Percentiles rank a stretch among this genome's conserved stretches.
phyloP scores from a whole-genome alignment of 352 stramenopile genomes.

The Globisporangium barbulae region DNA sequence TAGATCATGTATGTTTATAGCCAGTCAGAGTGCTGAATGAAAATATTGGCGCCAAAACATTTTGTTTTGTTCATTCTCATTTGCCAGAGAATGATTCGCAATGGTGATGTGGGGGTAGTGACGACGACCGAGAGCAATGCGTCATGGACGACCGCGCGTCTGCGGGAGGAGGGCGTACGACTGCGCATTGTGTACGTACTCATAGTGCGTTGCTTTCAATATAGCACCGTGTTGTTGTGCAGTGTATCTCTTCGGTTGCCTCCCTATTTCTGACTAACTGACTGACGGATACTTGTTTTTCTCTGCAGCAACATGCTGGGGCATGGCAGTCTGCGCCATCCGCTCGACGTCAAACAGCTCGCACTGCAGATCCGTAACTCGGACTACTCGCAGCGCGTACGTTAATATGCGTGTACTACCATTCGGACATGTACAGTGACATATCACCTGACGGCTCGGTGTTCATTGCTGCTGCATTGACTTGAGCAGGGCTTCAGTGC shows the following conservation, averaged over 20 bases:
- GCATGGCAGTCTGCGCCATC: slow-evolving; percentile 48
- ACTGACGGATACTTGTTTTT: neutral
- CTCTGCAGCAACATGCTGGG: slow-evolving; percentile 54
- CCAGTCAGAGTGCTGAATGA: neutral
- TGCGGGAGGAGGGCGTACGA: slow-evolving; percentile 47
- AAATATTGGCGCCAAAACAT: slow-evolving; percentile 4
- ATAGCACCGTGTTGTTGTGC: neutral
- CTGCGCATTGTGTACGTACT: slow-evolving; percentile 54
- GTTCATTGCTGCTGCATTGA: neutral
- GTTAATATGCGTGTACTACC: neutral
- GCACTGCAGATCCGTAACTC: slow-evolving; percentile 69
- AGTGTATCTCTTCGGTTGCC: neutral
- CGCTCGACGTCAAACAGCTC: slow-evolving; percentile 58
- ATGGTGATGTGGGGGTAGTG: neutral
- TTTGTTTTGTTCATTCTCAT: neutral
- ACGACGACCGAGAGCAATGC: neutral
- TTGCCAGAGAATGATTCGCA: neutral
- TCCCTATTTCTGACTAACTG: too few species aligned
- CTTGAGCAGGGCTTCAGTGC: slow-evolving; percentile 53
- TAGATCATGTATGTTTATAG: too few species aligned
- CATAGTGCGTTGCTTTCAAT: neutral
- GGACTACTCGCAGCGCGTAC: slow-evolving; percentile 58
- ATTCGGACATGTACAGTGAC: neutral
- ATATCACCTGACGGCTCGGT: neutral
- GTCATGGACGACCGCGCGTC: slow-evolving; percentile 36